Evolutionary conservation across 192 early-diverging fungal species (phyloP), one percentile per base, ranked within the genome.

Genomic region (Coemansia sp.): DNA sequence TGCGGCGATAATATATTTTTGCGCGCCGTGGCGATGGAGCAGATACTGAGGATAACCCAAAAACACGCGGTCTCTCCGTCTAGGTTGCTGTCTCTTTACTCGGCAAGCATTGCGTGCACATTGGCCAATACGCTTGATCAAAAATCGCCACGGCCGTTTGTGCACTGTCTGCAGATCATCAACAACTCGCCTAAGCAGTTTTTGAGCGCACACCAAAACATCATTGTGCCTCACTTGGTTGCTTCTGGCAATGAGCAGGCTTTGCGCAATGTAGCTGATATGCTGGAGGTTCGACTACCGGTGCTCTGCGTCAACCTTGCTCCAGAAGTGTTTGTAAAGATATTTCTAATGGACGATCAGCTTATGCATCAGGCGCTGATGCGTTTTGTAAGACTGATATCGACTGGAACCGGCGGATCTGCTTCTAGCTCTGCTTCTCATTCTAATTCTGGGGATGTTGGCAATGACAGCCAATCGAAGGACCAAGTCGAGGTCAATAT

Each of bases 261-360:
- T 2, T 64, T 83, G 20, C 51, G 38, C 20, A 60, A 54, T 38
- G 69, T 78, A 7, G 81, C 81, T 0, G 62, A 71, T 28, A 73
- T 78, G 12, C 22, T 77, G 17, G 67, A 69, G 38, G 62, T 67
- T 3, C 72, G 56, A 16, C 61, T 83, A 50, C 76, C 81, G 0
- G 81, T 83, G 10, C 65, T 83, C 14, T 83, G 81, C 28, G 73
- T 83, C 28, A 75, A 83, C 50, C 76, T 78, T 17, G 76, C 76
- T 2, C 76, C 75, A 0, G 66, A 62, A 11, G 68, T 83, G 11
- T 83, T 83, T 52, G 68, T 71, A 42, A 74, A 66, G 34, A 83
- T 83, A 4, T 83, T 83, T 29, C 45, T 83, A 48, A 75, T 83
- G 63, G 81, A 83, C 64, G 81, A 83, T 54, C 76, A 78, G 81